Conservation (phyloP, 352 stramenopile species). For the Pythium chondricola region DNA sequence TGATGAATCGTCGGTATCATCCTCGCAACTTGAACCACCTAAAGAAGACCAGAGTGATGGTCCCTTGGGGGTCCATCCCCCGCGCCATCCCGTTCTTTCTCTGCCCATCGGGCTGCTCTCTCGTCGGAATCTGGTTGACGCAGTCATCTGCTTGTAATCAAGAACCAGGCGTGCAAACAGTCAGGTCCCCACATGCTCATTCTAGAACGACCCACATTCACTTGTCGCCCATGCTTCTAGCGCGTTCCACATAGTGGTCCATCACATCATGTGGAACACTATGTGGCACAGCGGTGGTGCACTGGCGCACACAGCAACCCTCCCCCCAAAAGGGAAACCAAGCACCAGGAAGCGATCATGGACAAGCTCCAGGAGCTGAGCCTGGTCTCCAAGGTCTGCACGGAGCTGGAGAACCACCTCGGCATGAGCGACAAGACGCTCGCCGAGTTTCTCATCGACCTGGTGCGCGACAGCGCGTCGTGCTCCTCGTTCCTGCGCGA, state of each 20-base stretch:
- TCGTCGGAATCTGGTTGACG: conserved; percentile 6
- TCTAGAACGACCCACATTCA: neutral
- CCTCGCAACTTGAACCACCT: conserved; percentile 21
- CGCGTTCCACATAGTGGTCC: conserved; percentile 1
- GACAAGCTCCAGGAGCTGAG: conserved; percentile 87
- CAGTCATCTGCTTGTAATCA: conserved; percentile 5
- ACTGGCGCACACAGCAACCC: too few species aligned
- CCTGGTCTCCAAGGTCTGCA: conserved; percentile 85
- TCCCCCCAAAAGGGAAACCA: neutral
- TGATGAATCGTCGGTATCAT: conserved; percentile 28
- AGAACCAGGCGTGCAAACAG: neutral
- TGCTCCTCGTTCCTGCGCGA: conserved; percentile 47
- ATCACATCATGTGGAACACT: neutral
- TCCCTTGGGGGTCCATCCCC: neutral
- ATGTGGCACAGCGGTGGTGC: too few species aligned
- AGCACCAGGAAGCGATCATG: conserved; percentile 28
- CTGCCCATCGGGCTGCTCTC: neutral
- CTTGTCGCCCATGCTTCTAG: neutral
- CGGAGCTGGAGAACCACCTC: conserved; percentile 88
- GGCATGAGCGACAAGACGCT: conserved; percentile 96
- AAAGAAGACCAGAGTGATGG: conserved; percentile 15
- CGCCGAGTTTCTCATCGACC: conserved; percentile 94
- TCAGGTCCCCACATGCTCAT: neutral
- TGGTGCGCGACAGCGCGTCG: conserved; percentile 71
- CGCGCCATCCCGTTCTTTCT: neutral